Conservation (phyloP, 805 yeast species). For the Lipomyces lipofer region DNA sequence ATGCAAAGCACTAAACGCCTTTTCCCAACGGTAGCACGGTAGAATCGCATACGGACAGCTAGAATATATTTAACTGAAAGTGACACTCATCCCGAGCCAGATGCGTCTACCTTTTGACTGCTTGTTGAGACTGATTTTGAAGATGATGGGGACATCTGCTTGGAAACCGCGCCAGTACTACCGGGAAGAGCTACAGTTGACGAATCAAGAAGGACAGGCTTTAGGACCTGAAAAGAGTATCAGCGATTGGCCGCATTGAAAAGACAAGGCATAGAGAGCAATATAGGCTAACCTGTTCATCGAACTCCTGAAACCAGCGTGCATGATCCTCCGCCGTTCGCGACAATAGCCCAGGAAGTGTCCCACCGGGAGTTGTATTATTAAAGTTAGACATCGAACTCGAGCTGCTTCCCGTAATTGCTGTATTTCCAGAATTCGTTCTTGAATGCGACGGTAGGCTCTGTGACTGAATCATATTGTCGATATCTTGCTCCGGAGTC, state of each 20-base stretch:
- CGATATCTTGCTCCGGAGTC: no score
- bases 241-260: background rate
- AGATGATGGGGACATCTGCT: no score
- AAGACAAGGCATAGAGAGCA: constrained; percentile 54
- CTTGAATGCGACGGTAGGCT: constrained; percentile 35
- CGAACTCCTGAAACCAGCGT: constrained; percentile 90
- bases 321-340: constrained; percentile 63
- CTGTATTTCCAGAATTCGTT: constrained; percentile 20
- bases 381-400: constrained; percentile 3
- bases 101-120: no score
- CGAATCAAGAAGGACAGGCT: constrained; percentile 26
- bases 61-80: no score
- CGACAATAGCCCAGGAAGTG: constrained; percentile 18
- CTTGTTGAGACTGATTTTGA: no score
- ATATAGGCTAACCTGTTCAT: constrained; percentile 90
- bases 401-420: constrained; percentile 6
- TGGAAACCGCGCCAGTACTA: no score
- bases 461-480: no score
- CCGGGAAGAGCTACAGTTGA: no score
- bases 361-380: constrained; percentile 10
- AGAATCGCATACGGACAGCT: no score
- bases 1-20: no score
- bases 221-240: constrained; percentile 14
- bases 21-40: no score
- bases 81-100: no score